phyloP scores from a whole-genome alignment of 116 monocot species.

The Phalaenopsis hybrid region DNA sequence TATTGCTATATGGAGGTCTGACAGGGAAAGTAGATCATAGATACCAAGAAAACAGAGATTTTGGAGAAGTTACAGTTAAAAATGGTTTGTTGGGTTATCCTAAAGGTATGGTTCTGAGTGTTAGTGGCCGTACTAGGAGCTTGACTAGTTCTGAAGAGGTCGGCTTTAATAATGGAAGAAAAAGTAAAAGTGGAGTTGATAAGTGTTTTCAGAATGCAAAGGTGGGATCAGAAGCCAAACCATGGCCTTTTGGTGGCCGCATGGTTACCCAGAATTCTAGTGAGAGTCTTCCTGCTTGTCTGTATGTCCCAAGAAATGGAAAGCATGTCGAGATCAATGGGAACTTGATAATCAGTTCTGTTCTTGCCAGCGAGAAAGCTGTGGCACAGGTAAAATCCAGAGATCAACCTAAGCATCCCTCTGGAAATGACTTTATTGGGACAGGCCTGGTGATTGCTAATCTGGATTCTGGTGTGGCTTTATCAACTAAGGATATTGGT shows the following conservation, averaged over 20 bases:
- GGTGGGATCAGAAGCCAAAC: neutral
- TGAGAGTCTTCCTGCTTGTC: conserved; percentile 64
- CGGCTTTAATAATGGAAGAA: neutral
- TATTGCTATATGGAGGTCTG: conserved; percentile 46
- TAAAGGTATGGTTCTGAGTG: conserved; percentile 38
- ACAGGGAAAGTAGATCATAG: conserved; percentile 24
- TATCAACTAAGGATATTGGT: conserved; percentile 27
- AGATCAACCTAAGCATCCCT: conserved; percentile 7
- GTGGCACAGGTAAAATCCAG: conserved; percentile 25
- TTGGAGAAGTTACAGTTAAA: neutral
- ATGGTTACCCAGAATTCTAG: conserved; percentile 37
- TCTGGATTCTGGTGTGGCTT: conserved; percentile 31
- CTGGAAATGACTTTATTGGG: conserved; percentile 33
- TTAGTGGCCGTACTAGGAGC: conserved; percentile 23
- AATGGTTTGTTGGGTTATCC: conserved; percentile 10
- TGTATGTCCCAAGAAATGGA: conserved; percentile 90
- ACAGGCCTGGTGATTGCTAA: conserved; percentile 61
- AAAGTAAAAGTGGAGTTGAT: neutral
- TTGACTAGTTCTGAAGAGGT: neutral
- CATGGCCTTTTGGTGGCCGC: neutral
- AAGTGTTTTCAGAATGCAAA: conserved; percentile 11
- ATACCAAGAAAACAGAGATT: conserved; percentile 15
- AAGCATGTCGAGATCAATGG: conserved; percentile 95
- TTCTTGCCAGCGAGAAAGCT: conserved; percentile 85
- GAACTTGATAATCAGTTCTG: conserved; percentile 91